These are phyloP conservation scores for Psilocybe cyanescens DNA, from an alignment of 768 basidiomycete species.

Conservation along the genomic window DNA sequence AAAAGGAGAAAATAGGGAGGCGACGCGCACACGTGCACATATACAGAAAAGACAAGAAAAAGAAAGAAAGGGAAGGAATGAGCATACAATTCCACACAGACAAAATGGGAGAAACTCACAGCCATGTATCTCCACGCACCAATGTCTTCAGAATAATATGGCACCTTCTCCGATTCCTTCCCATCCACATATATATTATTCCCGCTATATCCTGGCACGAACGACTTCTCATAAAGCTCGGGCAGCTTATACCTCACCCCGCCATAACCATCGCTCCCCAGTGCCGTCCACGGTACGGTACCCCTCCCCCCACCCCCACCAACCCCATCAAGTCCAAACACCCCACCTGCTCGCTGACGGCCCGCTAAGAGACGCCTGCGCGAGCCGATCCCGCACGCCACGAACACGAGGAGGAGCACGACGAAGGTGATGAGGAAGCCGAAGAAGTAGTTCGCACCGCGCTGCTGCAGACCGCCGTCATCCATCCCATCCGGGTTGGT, in stretches of 20 bases:
- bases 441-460: constrained; percentile 51
- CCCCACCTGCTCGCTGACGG: constrained; percentile 25
- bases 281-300: neutral
- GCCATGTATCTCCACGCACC: too few relatives aligned
- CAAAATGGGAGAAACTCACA: neutral
- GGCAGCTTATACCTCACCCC: neutral
- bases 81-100: too few relatives aligned
- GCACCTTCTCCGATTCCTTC: neutral
- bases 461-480: constrained; percentile 22
- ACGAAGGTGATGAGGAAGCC: constrained; percentile 56
- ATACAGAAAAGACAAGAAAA: neutral
- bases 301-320: neutral
- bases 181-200: neutral
- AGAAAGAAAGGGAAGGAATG: neutral
- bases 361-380: constrained; percentile 40
- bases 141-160: neutral
- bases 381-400: constrained; percentile 53
- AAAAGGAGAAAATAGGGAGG: neutral
- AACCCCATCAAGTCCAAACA: constrained; percentile 14
- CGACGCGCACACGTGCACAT: neutral
- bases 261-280: constrained; percentile 1
- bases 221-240: neutral
- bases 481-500: neutral
- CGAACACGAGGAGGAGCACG: constrained; percentile 51
- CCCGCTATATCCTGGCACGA: neutral